phyloP scores from a whole-genome alignment of 345 rosid genomes.

The Kandelia obovata region DNA sequence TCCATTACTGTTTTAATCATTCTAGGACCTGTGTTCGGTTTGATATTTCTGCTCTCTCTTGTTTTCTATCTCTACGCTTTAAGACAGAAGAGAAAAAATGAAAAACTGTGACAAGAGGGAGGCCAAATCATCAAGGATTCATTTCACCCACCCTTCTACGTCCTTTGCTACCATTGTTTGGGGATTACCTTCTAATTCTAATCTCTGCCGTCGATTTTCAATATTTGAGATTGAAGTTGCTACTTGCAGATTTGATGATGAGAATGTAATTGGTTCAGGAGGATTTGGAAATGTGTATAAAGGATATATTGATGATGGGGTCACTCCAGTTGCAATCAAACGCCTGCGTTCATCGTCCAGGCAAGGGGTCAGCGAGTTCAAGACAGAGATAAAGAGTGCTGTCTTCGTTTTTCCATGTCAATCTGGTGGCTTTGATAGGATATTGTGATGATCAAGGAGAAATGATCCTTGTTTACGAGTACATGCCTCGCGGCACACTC shows the following conservation, averaged over 20 bases:
- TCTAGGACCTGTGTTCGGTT: background rate
- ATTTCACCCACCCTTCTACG: background rate
- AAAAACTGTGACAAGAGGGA: background rate
- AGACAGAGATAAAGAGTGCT: constrained; percentile 41
- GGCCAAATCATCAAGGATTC: constrained; percentile 18
- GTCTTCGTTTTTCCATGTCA: constrained; percentile 32
- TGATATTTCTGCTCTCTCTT: background rate
- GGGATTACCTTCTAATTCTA: constrained; percentile 14
- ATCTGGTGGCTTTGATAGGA: constrained; percentile 44
- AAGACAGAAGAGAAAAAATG: background rate
- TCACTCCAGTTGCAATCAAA: constrained; percentile 39
- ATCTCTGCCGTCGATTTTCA: constrained; percentile 32
- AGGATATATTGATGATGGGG: constrained; percentile 23
- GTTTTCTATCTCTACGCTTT: constrained; percentile 6
- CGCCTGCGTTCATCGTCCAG: constrained; percentile 30
- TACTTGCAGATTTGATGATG: constrained; percentile 26
- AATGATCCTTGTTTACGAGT: constrained; percentile 47
- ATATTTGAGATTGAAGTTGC: constrained; percentile 30
- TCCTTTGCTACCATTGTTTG: background rate
- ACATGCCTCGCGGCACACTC: constrained; percentile 33
- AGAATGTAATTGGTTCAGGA: constrained; percentile 29
- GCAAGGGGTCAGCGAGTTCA: constrained; percentile 44
- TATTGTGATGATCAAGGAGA: constrained; percentile 40
- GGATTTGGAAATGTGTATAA: constrained; percentile 47
- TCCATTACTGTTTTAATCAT: background rate